These are phyloP conservation scores for Delphinella strobiligena DNA, from an alignment of 2,329 filamentous ascomycete genomes.

Conservation along the genomic window DNA sequence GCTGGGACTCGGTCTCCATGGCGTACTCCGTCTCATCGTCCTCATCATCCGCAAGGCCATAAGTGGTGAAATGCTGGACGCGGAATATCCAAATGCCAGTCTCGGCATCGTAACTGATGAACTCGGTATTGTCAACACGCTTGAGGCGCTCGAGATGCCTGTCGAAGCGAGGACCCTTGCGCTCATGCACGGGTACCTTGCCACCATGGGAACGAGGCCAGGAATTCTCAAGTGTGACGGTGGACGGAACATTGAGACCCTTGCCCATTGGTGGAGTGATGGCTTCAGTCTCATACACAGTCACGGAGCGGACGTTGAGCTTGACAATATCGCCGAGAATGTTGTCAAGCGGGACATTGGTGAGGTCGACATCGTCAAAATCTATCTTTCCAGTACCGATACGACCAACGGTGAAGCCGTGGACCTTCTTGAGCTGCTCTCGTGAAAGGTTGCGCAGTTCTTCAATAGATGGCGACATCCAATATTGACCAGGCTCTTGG, in stretches of 20 bases:
- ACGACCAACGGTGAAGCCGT: conserved; percentile 70
- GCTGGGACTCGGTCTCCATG: conserved; percentile 2
- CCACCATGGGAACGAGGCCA: conserved; percentile 67
- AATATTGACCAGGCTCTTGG: conserved; percentile 65
- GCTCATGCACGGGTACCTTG: conserved; percentile 43
- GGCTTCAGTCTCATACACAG: conserved; percentile 66
- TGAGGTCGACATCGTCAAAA: conserved; percentile 79
- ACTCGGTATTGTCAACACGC: conserved; percentile 68
- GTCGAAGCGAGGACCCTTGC: conserved; percentile 52
- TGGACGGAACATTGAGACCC: conserved; percentile 82
- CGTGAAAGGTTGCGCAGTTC: conserved; percentile 71
- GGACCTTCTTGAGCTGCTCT: conserved; percentile 62
- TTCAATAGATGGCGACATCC: conserved; percentile 65
- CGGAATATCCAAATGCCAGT: conserved; percentile 83
- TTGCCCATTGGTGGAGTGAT: conserved; percentile 77
- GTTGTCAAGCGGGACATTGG: conserved; percentile 64
- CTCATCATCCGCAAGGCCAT: conserved; percentile 64
- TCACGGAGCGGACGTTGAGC: conserved; percentile 66
- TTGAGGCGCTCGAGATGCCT: conserved; percentile 77
- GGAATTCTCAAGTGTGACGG: conserved; percentile 80
- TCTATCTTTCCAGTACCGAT: conserved; percentile 67
- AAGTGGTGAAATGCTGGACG: conserved; percentile 95
- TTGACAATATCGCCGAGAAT: conserved; percentile 66
- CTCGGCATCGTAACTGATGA: conserved; percentile 64
- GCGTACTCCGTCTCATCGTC: conserved; percentile 30